Percentiles rank a stretch among this genome's conserved stretches.
These are phyloP conservation scores for Pleurotus giganteus DNA, from an alignment of 768 basidiomycete species.

Conservation along the genomic window DNA sequence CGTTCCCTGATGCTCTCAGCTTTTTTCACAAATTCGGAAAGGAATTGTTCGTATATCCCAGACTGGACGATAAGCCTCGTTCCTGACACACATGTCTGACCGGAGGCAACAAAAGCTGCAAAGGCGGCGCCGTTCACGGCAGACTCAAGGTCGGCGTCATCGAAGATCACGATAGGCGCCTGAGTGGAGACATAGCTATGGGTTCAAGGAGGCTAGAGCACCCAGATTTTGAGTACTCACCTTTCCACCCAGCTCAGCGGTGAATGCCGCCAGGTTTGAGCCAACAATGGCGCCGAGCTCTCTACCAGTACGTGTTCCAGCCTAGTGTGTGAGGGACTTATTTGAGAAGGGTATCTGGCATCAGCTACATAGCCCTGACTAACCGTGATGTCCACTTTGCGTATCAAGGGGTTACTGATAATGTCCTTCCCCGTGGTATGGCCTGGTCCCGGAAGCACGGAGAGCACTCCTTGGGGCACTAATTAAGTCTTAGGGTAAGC, in stretches of 20 bases:
- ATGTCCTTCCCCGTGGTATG: slow-evolving; percentile 61
- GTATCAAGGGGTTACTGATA: slow-evolving; percentile 60
- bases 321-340: slow-evolving; percentile 36
- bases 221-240: slow-evolving; percentile 28
- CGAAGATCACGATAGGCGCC: slow-evolving; percentile 80
- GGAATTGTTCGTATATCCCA: slow-evolving; percentile 65
- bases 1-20: slow-evolving; percentile 56
- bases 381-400: slow-evolving; percentile 86
- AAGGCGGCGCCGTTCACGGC: slow-evolving; percentile 85
- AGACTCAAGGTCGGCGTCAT: slow-evolving; percentile 70
- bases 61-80: slow-evolving; percentile 77
- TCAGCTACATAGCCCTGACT: slow-evolving; percentile 17
- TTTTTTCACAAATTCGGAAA: slow-evolving; percentile 61
- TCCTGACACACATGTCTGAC: slow-evolving; percentile 92
- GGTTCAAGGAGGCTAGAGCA: neutral
- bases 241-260: slow-evolving; percentile 88
- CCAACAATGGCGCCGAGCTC: slow-evolving; percentile 72
- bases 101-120: slow-evolving; percentile 82
- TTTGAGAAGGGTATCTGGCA: neutral
- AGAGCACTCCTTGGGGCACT: slow-evolving; percentile 80
- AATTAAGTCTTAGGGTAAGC: neutral
- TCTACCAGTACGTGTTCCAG: slow-evolving; percentile 78
- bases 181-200: slow-evolving; percentile 22
- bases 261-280: slow-evolving; percentile 68
- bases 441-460: slow-evolving; percentile 74